A percentile compares a stretch with the other conserved stretches of the same genome.
phyloP scores from a whole-genome alignment of 768 basidiomycete genomes.

The Serendipita vermifera region DNA sequence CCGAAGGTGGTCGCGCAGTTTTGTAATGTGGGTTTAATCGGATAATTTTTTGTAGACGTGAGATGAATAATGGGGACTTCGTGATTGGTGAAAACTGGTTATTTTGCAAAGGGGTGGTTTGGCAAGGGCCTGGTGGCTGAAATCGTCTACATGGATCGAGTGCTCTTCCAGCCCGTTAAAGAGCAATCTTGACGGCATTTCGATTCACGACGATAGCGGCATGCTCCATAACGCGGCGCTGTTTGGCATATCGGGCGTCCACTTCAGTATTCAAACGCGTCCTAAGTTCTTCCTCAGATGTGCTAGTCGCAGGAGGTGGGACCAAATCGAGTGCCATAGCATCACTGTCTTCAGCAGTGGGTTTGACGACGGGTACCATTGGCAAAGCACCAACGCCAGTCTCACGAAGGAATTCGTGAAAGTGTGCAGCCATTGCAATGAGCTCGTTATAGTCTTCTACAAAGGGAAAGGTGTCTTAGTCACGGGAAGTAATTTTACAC shows the following conservation, averaged over 20 bases:
- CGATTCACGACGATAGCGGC: background rate
- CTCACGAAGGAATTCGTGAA: background rate
- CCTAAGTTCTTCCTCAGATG: background rate
- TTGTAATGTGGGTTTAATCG: no score
- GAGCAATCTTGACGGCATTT: background rate
- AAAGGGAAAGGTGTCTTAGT: background rate
- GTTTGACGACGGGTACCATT: background rate
- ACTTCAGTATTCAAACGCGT: background rate
- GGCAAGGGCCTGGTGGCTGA: no score
- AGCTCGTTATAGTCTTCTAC: background rate
- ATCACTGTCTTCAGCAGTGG: background rate
- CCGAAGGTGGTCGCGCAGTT: no score
- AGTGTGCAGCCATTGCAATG: background rate
- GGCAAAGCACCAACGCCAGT: constrained; percentile 5
- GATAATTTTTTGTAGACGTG: no score
- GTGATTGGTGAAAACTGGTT: no score
- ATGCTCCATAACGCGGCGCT: background rate
- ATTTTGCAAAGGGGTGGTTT: no score
- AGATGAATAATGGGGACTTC: no score
- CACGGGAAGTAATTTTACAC: no score
- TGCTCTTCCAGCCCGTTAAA: no score
- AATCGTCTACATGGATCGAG: no score
- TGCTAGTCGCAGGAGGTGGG: background rate
- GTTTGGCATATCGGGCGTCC: background rate
- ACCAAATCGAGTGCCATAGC: background rate